Evolutionary conservation across 1,284 basidiomycete species (phyloP).

Genomic region (Sanghuangporus weigelae): DNA sequence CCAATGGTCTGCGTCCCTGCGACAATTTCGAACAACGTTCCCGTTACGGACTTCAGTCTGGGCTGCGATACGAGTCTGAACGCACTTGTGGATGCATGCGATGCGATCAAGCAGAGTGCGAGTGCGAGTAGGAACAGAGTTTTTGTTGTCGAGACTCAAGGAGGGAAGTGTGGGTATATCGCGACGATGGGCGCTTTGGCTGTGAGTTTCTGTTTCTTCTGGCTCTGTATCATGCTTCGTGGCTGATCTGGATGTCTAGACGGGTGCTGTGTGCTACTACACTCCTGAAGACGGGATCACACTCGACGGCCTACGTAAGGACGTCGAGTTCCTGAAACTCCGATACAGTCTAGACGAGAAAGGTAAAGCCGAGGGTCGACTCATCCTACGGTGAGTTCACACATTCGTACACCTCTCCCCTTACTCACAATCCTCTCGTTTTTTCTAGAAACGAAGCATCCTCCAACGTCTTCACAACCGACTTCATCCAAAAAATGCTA

Average conservation of each 20-base stretch:
- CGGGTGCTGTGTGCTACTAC: constrained; percentile 90
- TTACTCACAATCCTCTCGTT: neutral
- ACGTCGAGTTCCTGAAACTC: constrained; percentile 87
- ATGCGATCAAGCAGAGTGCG: constrained; percentile 97
- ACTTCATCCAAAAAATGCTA: constrained; percentile 90
- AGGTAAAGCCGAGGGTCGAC: constrained; percentile 88
- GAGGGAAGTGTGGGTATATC: constrained; percentile 94
- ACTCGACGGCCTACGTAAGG: constrained; percentile 75
- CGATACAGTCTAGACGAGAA: constrained; percentile 84
- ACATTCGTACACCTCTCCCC: neutral
- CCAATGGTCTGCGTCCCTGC: constrained; percentile 93
- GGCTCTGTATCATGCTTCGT: neutral
- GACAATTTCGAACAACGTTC: constrained; percentile 97
- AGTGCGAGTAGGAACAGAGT: constrained; percentile 93
- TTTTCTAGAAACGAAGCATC: constrained; percentile 74
- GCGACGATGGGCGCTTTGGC: constrained; percentile 94
- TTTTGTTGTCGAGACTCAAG: constrained; percentile 98
- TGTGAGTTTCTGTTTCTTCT: constrained; percentile 34
- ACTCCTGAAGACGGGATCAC: constrained; percentile 90
- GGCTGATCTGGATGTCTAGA: constrained; percentile 37
- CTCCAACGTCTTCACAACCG: constrained; percentile 87
- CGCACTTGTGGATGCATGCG: constrained; percentile 95
- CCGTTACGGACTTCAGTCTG: constrained; percentile 92
- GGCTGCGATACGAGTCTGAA: constrained; percentile 96
- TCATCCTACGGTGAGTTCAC: constrained; percentile 75